Conservation (phyloP, 257 asterid genomes). For the Mentha longifolia region DNA sequence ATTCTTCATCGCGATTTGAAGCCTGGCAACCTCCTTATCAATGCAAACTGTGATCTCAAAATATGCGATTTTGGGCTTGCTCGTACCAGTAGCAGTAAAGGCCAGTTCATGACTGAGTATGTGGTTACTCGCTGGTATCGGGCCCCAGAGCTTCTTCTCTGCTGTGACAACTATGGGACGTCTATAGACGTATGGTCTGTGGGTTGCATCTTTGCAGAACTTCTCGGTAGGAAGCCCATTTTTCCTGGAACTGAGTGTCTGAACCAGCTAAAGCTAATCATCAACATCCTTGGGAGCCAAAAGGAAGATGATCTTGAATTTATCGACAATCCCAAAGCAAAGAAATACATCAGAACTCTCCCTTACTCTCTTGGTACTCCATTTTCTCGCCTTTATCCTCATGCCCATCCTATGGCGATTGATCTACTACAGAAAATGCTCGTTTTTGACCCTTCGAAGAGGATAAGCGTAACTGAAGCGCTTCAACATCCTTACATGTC, state of each 20-base stretch:
- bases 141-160: constrained; percentile 72
- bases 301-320: constrained; percentile 55
- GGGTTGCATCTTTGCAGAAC: constrained; percentile 70
- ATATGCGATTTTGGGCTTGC: constrained; percentile 73
- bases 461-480: constrained; percentile 63
- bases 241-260: constrained; percentile 71
- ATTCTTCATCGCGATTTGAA: constrained; percentile 72
- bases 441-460: constrained; percentile 66
- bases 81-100: constrained; percentile 56
- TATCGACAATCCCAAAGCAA: constrained; percentile 64
- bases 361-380: constrained; percentile 52
- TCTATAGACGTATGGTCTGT: constrained; percentile 73
- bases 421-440: constrained; percentile 67
- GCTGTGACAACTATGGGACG: constrained; percentile 66
- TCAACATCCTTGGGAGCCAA: constrained; percentile 65
- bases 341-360: constrained; percentile 53
- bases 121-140: constrained; percentile 75
- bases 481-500: constrained; percentile 67
- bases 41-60: constrained; percentile 60
- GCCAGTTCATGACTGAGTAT: constrained; percentile 69
- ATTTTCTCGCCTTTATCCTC: constrained; percentile 51
- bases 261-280: constrained; percentile 60
- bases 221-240: constrained; percentile 66
- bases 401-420: constrained; percentile 59
- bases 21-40: constrained; percentile 69